These are phyloP conservation scores for Trichophyton verrucosum DNA, from an alignment of 2,329 filamentous ascomycete species.

Conservation along the genomic window DNA sequence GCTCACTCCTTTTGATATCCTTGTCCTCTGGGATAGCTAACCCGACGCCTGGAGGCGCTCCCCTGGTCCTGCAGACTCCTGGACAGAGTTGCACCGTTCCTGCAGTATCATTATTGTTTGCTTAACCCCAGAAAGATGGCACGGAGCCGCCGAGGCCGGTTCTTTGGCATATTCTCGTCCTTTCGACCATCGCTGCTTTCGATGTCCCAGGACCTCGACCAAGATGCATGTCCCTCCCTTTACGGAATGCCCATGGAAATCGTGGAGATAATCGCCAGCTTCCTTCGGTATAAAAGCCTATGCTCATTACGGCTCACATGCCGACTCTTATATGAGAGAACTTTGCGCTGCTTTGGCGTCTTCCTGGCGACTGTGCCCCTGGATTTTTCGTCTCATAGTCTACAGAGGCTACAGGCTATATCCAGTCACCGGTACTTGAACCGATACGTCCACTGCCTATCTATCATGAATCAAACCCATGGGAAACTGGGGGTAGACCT, in stretches of 20 bases:
- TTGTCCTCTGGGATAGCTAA: too few relatives aligned
- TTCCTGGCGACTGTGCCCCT: background rate
- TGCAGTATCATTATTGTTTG: background rate
- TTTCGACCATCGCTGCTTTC: background rate
- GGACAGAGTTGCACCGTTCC: background rate
- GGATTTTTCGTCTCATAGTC: background rate
- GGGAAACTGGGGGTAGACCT: background rate
- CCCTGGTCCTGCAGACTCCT: background rate
- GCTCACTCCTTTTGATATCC: too few relatives aligned
- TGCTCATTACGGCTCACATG: background rate
- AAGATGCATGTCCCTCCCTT: background rate
- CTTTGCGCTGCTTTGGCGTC: background rate
- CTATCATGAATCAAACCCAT: background rate
- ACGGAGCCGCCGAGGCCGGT: background rate
- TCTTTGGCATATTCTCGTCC: background rate
- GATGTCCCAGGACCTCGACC: background rate
- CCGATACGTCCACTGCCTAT: background rate
- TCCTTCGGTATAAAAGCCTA: background rate
- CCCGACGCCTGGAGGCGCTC: too few relatives aligned
- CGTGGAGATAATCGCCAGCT: background rate
- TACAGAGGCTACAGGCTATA: background rate
- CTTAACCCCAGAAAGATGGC: background rate
- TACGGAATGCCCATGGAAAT: background rate
- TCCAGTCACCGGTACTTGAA: background rate
- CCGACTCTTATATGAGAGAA: background rate